Evolutionary conservation across 2,329 filamentous ascomycete species (phyloP).

Genomic region (Pseudopyricularia cyperi): DNA sequence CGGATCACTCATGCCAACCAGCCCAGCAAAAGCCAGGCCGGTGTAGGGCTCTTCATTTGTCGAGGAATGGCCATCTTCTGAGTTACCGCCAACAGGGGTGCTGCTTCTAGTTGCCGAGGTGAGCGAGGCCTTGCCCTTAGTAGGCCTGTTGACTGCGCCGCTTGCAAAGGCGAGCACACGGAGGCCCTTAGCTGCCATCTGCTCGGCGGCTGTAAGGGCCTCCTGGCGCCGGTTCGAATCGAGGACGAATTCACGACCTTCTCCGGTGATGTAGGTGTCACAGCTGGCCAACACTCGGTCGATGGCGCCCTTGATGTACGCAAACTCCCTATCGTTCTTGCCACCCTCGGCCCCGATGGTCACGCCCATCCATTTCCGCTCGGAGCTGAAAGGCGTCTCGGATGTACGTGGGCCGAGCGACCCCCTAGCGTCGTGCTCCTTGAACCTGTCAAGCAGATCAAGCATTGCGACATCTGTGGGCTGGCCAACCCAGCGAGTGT

Average conservation of each 20-base stretch:
- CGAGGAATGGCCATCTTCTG: conserved; percentile 27
- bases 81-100: conserved; percentile 29
- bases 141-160: conserved; percentile 40
- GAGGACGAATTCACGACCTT: conserved; percentile 75
- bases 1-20: conserved; percentile 96
- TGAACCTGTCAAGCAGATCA: conserved; percentile 80
- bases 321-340: conserved; percentile 55
- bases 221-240: conserved; percentile 64
- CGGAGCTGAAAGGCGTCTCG: conserved; percentile 92
- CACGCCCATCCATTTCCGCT: conserved; percentile 98
- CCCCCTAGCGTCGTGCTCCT: conserved; percentile 82
- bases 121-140: conserved; percentile 8
- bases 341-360: conserved; percentile 54
- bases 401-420: conserved; percentile 68
- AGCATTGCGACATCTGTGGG: conserved; percentile 96
- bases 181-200: conserved; percentile 80
- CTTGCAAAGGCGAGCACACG: conserved; percentile 90
- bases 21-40: conserved; percentile 75
- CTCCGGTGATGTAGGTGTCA: conserved; percentile 77
- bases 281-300: conserved; percentile 78
- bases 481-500: conserved; percentile 91
- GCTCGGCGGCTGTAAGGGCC: conserved; percentile 66
- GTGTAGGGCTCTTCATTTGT: conserved; percentile 60
- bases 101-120: conserved; percentile 29
- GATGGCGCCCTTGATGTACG: conserved; percentile 90